These are phyloP conservation scores for Pterulicium gracile DNA, from an alignment of 1,284 basidiomycete species.

Conservation along the genomic window DNA sequence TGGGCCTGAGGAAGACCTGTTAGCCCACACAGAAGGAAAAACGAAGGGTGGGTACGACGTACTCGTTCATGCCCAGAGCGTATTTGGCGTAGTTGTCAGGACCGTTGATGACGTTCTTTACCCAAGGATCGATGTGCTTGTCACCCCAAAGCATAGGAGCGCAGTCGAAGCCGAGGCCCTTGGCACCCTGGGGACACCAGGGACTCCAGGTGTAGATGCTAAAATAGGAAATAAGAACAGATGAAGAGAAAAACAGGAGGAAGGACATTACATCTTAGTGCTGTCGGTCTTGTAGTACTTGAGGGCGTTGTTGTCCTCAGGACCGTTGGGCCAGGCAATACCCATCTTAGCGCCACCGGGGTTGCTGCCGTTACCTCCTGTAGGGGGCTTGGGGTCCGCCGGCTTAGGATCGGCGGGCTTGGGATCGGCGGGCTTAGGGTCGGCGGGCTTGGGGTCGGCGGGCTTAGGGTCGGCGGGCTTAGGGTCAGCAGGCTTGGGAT, in stretches of 20 bases:
- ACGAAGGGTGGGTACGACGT: conserved; percentile 15
- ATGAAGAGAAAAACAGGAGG: background rate
- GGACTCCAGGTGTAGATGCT: conserved; percentile 55
- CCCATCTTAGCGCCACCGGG: conserved; percentile 38
- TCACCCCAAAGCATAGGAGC: conserved; percentile 65
- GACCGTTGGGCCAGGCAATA: conserved; percentile 52
- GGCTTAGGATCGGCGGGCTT: background rate
- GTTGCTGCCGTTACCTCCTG: conserved; percentile 1
- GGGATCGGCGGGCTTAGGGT: background rate
- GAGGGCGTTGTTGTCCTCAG: conserved; percentile 26
- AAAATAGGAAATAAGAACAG: background rate
- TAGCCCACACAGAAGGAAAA: conserved; percentile 4
- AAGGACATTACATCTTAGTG: conserved; percentile 32
- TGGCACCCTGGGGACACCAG: conserved; percentile 24
- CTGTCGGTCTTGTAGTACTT: conserved; percentile 32
- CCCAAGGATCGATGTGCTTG: conserved; percentile 33
- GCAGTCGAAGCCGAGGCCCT: conserved; percentile 33
- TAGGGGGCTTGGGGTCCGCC: background rate
- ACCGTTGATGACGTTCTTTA: conserved; percentile 25
- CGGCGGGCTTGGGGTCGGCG: background rate
- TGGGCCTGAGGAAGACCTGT: conserved; percentile 22
- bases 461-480: background rate
- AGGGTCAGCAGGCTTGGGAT: background rate
- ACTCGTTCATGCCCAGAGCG: conserved; percentile 67
- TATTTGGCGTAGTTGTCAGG: conserved; percentile 32